A percentile compares a stretch with the other conserved stretches of the same genome.
Evolutionary conservation across 768 basidiomycete genomes (phyloP).

Genomic region (Agaricus sinodeliciosus): DNA sequence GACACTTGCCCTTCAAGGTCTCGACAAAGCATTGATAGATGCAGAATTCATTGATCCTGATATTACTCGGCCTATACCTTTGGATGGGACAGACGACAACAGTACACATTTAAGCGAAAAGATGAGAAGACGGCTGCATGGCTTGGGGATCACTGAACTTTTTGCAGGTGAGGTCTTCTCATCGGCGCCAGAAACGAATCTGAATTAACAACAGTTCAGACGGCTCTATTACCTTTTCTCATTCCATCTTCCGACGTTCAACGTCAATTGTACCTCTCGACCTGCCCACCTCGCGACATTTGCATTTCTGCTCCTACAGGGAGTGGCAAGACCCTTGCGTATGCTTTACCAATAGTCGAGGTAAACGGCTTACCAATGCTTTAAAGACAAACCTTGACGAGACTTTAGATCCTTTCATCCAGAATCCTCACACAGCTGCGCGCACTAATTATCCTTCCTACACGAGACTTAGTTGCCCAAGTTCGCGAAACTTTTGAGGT

Average conservation of each 20-base stretch:
- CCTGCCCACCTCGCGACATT: slow-evolving; percentile 65
- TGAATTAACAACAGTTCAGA: slow-evolving; percentile 64
- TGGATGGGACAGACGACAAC: slow-evolving; percentile 32
- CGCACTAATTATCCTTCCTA: slow-evolving; percentile 87
- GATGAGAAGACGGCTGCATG: slow-evolving; percentile 55
- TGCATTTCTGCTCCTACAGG: slow-evolving; percentile 97
- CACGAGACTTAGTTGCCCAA: slow-evolving; percentile 87
- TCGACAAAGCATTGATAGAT: slow-evolving; percentile 65
- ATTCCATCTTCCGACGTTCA: slow-evolving; percentile 38
- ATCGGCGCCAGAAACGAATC: neutral
- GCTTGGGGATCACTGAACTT: slow-evolving; percentile 77
- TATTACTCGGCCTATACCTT: slow-evolving; percentile 35
- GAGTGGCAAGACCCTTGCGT: slow-evolving; percentile 96
- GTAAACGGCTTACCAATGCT: slow-evolving; percentile 25
- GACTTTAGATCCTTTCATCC: slow-evolving; percentile 56
- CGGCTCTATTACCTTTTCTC: slow-evolving; percentile 77
- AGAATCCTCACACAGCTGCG: slow-evolving; percentile 79
- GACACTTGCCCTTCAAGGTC: slow-evolving; percentile 68
- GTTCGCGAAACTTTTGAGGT: slow-evolving; percentile 90
- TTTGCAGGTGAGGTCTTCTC: slow-evolving; percentile 66
- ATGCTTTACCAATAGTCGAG: slow-evolving; percentile 89
- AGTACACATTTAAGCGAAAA: slow-evolving; percentile 48
- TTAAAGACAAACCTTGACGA: slow-evolving; percentile 1
- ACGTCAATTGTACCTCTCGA: slow-evolving; percentile 56
- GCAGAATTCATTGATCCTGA: slow-evolving; percentile 65